These are phyloP conservation scores for Lecanicillium sp. DNA, from an alignment of 2,329 filamentous ascomycete species.

Conservation along the genomic window DNA sequence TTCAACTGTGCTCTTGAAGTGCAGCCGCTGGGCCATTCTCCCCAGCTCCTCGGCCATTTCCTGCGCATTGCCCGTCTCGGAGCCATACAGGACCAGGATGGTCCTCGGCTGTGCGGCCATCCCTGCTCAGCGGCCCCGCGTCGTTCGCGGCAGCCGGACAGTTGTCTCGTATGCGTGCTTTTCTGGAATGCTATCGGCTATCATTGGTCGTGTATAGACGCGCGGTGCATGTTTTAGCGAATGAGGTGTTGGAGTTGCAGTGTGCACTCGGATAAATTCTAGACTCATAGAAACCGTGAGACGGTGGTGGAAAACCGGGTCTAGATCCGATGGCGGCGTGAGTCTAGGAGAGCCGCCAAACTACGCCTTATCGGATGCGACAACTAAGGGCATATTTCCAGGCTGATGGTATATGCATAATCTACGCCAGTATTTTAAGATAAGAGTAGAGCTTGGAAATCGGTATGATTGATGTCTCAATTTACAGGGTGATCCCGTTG, in stretches of 20 bases:
- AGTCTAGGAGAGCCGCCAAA: not conserved
- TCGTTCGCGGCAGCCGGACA: too few species aligned
- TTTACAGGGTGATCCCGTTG: too few species aligned
- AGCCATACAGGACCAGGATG: constrained; percentile 77
- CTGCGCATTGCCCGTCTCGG: constrained; percentile 90
- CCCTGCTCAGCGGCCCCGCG: too few species aligned
- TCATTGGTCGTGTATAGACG: too few species aligned
- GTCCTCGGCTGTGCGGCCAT: constrained; percentile 27
- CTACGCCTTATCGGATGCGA: not conserved
- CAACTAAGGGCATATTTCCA: not conserved
- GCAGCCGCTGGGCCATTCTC: constrained; percentile 66
- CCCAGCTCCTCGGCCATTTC: constrained; percentile 85
- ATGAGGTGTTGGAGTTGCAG: not conserved
- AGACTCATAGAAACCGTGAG: not conserved
- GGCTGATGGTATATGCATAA: too few species aligned
- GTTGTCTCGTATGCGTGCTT: not conserved
- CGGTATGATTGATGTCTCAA: too few species aligned
- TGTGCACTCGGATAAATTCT: not conserved
- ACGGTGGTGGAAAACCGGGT: constrained; percentile 10
- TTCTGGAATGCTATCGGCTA: not conserved
- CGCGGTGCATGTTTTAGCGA: too few species aligned
- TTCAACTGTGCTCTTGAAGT: constrained; percentile 67
- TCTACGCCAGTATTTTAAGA: too few species aligned
- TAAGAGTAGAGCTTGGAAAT: too few species aligned
- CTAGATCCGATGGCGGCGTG: constrained; percentile 10